phyloP scores from a whole-genome alignment of 2,329 filamentous ascomycete genomes.

The Leptographium procerum region DNA sequence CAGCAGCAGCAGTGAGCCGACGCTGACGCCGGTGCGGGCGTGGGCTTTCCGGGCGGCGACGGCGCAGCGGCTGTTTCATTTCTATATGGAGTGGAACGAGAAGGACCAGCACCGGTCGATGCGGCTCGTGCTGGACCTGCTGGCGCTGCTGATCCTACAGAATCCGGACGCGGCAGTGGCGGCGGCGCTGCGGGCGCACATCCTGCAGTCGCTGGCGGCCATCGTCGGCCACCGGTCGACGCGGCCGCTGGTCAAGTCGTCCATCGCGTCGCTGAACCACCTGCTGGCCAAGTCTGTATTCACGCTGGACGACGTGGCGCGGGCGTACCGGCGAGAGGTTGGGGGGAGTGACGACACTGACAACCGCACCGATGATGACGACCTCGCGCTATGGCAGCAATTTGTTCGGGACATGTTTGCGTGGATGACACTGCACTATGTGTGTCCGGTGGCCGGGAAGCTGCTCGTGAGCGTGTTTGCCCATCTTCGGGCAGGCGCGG shows the following conservation, averaged over 20 bases:
- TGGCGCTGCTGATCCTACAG: constrained; percentile 36
- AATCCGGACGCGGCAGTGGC: constrained; percentile 34
- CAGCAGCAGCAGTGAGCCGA: too few species aligned
- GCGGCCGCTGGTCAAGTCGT: constrained; percentile 56
- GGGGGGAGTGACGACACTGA: constrained; percentile 4
- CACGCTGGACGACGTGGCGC: constrained; percentile 31
- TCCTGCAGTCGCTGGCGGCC: constrained; percentile 42
- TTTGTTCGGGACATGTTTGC: constrained; percentile 25
- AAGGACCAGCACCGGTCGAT: constrained; percentile 53
- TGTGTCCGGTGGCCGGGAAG: constrained; percentile 50
- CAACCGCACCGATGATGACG: constrained; percentile 5
- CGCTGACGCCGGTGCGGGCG: constrained; percentile 22
- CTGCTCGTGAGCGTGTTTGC: constrained; percentile 47
- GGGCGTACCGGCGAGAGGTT: constrained; percentile 26
- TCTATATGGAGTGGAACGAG: constrained; percentile 57
- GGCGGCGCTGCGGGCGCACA: constrained; percentile 27
- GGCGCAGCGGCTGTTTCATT: constrained; percentile 42
- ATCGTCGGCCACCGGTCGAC: constrained; percentile 50
- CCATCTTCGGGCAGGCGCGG: constrained; percentile 24
- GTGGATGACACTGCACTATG: constrained; percentile 44
- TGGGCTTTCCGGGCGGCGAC: constrained; percentile 42
- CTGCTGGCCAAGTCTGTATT: constrained; percentile 52
- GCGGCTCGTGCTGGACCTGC: constrained; percentile 48
- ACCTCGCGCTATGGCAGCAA: constrained; percentile 17
- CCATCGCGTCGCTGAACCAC: constrained; percentile 55